Conservation (phyloP, 805 yeast species). For the Nakazawaea laoshanensis region DNA sequence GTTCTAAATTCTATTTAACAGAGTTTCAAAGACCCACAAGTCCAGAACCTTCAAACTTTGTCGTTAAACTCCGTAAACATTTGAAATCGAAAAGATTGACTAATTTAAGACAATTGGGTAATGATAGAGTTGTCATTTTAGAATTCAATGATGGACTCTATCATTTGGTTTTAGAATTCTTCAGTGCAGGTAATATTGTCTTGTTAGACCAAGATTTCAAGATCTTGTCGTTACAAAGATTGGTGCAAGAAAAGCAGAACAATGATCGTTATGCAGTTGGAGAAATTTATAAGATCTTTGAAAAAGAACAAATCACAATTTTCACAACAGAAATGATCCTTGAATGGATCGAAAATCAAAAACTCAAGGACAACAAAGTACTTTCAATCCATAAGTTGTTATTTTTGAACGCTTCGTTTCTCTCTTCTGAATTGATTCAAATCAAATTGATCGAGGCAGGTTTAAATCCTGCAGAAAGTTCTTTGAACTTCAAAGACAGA, state of each 20-base stretch:
- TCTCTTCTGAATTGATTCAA: conserved; percentile 73
- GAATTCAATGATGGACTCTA: conserved; percentile 77
- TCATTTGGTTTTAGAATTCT: conserved; percentile 80
- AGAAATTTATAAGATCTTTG: conserved; percentile 57
- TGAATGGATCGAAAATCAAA: conserved; percentile 32
- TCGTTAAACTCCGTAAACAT: conserved; percentile 78
- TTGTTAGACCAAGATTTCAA: conserved; percentile 60
- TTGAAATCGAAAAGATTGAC: conserved; percentile 74
- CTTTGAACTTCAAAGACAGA: conserved; percentile 23
- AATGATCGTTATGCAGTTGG: conserved; percentile 67
- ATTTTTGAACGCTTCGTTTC: conserved; percentile 59
- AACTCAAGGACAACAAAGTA: conserved; percentile 26
- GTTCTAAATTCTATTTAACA: conserved; percentile 71
- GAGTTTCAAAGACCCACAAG: conserved; percentile 76
- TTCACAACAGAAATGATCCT: conserved; percentile 24
- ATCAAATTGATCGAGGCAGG: conserved; percentile 39
- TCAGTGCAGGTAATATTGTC: conserved; percentile 89
- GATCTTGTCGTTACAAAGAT: conserved; percentile 68
- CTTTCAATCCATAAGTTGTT: conserved; percentile 62
- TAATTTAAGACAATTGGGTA: conserved; percentile 61
- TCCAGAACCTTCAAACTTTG: conserved; percentile 79
- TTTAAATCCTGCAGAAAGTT: conserved; percentile 29
- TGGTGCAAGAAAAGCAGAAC: conserved; percentile 66
- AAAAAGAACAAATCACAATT: conserved; percentile 33
- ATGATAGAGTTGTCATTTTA: conserved; percentile 77